A percentile compares a stretch with the other conserved stretches of the same genome.
Conservation (phyloP, 352 stramenopile genomes). For the Globisporangium solare region DNA sequence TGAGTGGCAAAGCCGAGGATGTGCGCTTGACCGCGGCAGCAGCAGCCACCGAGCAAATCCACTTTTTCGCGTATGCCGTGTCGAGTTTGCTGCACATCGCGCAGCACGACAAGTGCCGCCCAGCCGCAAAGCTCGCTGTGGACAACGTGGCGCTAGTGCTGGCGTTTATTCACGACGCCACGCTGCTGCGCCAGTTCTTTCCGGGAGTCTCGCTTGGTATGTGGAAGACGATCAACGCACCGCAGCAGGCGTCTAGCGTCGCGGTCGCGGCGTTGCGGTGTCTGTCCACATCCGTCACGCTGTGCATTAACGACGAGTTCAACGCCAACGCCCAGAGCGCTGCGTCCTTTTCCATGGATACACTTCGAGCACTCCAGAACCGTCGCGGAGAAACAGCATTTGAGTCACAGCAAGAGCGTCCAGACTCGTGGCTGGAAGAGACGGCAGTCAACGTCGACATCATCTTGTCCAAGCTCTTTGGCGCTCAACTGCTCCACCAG, state of each 20-base stretch:
- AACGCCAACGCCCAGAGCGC: slow-evolving; percentile 4
- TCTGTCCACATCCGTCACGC: slow-evolving; percentile 26
- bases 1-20: slow-evolving; percentile 13
- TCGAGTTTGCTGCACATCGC: slow-evolving; percentile 56
- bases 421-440: slow-evolving; percentile 47
- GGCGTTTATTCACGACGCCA: slow-evolving; percentile 31
- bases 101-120: slow-evolving; percentile 40
- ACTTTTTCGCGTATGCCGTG: slow-evolving; percentile 74
- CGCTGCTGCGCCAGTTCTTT: slow-evolving; percentile 58
- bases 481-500: slow-evolving; percentile 19
- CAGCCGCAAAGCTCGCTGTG: slow-evolving; percentile 32
- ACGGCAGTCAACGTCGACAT: slow-evolving; percentile 62
- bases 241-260: slow-evolving; percentile 62
- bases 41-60: slow-evolving; percentile 25
- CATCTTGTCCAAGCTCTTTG: slow-evolving; percentile 58
- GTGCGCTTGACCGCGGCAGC: slow-evolving; percentile 16
- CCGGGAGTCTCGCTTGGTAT: slow-evolving; percentile 58
- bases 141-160: slow-evolving; percentile 35
- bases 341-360: slow-evolving; percentile 16
- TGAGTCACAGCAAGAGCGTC: neutral
- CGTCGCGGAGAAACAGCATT: neutral
- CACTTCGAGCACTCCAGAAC: slow-evolving; percentile 6
- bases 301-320: slow-evolving; percentile 30
- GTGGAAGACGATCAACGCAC: slow-evolving; percentile 61
- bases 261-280: slow-evolving; percentile 55